Percentiles rank a stretch among this genome's conserved stretches.
Conservation (phyloP, 768 basidiomycete species). For the Lentinula aciculospora region DNA sequence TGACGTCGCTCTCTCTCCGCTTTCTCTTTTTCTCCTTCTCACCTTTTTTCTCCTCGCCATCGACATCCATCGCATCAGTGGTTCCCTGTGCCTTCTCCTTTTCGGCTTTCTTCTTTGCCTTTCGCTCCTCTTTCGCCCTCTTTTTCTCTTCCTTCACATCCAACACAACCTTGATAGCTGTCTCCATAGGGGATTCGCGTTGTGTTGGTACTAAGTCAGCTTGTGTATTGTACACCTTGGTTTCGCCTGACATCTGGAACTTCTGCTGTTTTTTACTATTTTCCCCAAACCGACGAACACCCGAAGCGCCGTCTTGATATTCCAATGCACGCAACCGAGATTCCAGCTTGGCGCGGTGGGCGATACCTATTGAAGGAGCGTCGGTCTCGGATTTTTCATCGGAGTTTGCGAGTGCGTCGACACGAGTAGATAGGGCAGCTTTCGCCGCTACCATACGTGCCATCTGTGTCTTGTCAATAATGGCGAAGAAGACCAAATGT, state of each 20-base stretch:
- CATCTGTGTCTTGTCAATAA: conserved; percentile 51
- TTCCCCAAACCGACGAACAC: conserved; percentile 61
- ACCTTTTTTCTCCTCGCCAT: conserved; percentile 21
- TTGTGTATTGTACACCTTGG: conserved; percentile 79
- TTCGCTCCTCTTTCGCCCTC: conserved; percentile 72
- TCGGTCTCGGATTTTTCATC: conserved; percentile 82
- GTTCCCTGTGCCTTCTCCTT: conserved; percentile 27
- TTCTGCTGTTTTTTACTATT: conserved; percentile 70
- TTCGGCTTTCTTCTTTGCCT: conserved; percentile 62
- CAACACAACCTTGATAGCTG: conserved; percentile 65
- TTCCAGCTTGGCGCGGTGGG: conserved; percentile 93
- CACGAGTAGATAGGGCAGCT: conserved; percentile 93
- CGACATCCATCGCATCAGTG: conserved; percentile 40
- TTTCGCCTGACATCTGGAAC: conserved; percentile 78
- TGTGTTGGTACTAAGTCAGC: conserved; percentile 90
- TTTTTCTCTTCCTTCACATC: conserved; percentile 89
- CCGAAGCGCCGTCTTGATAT: conserved; percentile 68
- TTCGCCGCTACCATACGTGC: conserved; percentile 99
- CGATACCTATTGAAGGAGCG: conserved; percentile 85
- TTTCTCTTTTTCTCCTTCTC: conserved; percentile 39
- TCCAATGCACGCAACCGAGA: conserved; percentile 88
- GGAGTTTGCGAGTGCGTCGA: conserved; percentile 91
- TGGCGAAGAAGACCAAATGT: neutral
- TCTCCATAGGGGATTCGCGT: conserved; percentile 68
- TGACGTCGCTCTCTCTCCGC: conserved; percentile 54